Percentiles rank a stretch among this genome's conserved stretches.
Evolutionary conservation across 2,329 filamentous ascomycete species (phyloP).

Genomic region (Venturia nashicola): DNA sequence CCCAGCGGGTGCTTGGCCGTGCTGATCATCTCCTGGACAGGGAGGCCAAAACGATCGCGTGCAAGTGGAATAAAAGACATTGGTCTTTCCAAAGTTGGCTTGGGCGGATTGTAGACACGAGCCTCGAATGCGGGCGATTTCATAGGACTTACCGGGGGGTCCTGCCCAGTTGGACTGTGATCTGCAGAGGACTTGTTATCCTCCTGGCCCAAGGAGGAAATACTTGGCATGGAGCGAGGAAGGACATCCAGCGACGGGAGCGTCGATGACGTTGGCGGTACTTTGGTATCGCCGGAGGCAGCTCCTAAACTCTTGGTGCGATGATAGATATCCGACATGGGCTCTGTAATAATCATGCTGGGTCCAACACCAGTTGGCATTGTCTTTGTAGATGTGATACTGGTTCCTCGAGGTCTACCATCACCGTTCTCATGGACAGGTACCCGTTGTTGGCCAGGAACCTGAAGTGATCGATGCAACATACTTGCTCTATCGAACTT

Average conservation of each 20-base stretch:
- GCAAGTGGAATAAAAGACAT: slow-evolving; percentile 18
- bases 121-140: neutral
- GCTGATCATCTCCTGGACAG: slow-evolving; percentile 8
- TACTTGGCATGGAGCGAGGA: slow-evolving; percentile 1
- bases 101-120: neutral
- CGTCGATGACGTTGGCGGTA: neutral
- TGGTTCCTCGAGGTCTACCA: neutral
- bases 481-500: slow-evolving; percentile 1
- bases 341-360: neutral
- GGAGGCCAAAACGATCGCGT: slow-evolving; percentile 13
- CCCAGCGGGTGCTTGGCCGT: slow-evolving; percentile 3
- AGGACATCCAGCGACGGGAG: neutral
- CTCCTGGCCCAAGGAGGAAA: slow-evolving; percentile 5
- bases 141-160: slow-evolving; percentile 1
- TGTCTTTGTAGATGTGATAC: neutral
- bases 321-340: neutral
- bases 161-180: neutral
- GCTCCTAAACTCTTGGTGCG: neutral
- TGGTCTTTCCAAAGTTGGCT: slow-evolving; percentile 13
- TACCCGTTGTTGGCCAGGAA: neutral
- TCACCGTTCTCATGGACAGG: neutral
- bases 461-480: neutral
- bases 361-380: neutral
- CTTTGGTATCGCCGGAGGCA: neutral
- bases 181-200: neutral